Base-by-base conservation (phyloP, 2,329 filamentous ascomycete genomes). In the Monosporascus sp. region DNA sequence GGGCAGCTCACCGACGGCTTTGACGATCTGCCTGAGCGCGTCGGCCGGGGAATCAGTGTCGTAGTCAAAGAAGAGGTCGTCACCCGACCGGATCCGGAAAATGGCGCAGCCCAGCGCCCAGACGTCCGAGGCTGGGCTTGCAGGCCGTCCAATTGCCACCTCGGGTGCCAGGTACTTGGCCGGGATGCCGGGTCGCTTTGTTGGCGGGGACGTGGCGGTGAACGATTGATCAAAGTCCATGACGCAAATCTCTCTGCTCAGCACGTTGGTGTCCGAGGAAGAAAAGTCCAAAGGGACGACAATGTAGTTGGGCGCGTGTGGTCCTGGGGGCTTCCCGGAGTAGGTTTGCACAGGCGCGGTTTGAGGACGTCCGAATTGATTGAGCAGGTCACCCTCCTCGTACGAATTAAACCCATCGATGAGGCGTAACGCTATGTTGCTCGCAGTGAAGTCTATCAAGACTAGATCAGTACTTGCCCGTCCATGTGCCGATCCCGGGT, bases 301-400 rank as follows among this genome's bases (percentile, higher is more conserved):
- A 8, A 65, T 61, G 49, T 66, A 66, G 34, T 52, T 50, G 50
- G 63, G 62, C 16, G 55, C 59, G 22, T 60, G 55, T 8, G 56
- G 52, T 24, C 61, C 60, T 2, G 52, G 17, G 9, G 52, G 24
- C 16, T 61, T 53, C 4, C 54, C 57, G 17, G 57, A 58, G 43
- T 63, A 48, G 4, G 59, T 60, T 52, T 56, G 24, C 3, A 59
- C 46, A 7, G 16, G 5, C 3, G 36, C 59, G 3, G 52, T 60
- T 14, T 36, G 17, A 6, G 61, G 59, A 22, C 2, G n/a, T 7
- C 57, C 61, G 26, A 61, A 58, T 5, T 11, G 9, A 11, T 11
- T 11, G 27, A 31, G 27, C 27, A 31, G 27, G 27, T 31, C 27
- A 3, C 27, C 3, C 27, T 31, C 27, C 27, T 31, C 27, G 9